Evolutionary conservation across 352 stramenopile genomes (phyloP).

Genomic region (Globisporangium emineosum): DNA sequence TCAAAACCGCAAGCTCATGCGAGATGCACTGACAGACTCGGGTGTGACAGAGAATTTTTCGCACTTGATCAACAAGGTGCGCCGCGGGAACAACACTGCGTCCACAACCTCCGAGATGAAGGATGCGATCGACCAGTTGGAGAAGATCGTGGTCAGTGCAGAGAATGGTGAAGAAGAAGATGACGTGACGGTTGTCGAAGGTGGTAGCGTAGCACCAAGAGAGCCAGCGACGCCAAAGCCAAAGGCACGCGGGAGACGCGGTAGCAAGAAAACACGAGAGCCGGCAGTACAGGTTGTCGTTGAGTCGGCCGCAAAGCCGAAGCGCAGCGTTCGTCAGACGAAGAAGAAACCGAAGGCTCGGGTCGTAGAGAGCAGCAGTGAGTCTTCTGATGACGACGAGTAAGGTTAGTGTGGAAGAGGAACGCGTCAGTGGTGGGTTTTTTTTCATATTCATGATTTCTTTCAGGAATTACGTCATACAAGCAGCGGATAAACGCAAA

Average conservation of each 20-base stretch:
- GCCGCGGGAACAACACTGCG: slow-evolving; percentile 35
- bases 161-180: slow-evolving; percentile 58
- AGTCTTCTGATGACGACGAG: slow-evolving; percentile 6
- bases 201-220: background rate
- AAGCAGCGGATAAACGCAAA: background rate
- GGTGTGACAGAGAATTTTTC: slow-evolving; percentile 91
- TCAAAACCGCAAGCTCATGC: slow-evolving; percentile 88
- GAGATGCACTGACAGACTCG: slow-evolving; percentile 89
- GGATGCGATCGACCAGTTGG: slow-evolving; percentile 69
- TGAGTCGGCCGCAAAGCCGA: slow-evolving; percentile 22
- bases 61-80: slow-evolving; percentile 66
- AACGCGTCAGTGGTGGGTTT: background rate
- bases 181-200: slow-evolving; percentile 10
- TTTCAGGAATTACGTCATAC: background rate
- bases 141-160: slow-evolving; percentile 45
- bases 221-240: slow-evolving; percentile 31
- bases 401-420: slow-evolving; percentile 1
- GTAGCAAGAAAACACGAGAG: slow-evolving; percentile 33
- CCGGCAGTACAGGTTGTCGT: slow-evolving; percentile 24
- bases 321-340: slow-evolving; percentile 11
- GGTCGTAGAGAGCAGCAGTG: slow-evolving; percentile 15
- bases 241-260: slow-evolving; percentile 31
- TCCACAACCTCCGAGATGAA: slow-evolving; percentile 63
- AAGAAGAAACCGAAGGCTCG: slow-evolving; percentile 14
- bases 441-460: slow-evolving; percentile 9